Evolutionary conservation across 768 basidiomycete species (phyloP).

Genomic region (Cyclocybe cylindracea): DNA sequence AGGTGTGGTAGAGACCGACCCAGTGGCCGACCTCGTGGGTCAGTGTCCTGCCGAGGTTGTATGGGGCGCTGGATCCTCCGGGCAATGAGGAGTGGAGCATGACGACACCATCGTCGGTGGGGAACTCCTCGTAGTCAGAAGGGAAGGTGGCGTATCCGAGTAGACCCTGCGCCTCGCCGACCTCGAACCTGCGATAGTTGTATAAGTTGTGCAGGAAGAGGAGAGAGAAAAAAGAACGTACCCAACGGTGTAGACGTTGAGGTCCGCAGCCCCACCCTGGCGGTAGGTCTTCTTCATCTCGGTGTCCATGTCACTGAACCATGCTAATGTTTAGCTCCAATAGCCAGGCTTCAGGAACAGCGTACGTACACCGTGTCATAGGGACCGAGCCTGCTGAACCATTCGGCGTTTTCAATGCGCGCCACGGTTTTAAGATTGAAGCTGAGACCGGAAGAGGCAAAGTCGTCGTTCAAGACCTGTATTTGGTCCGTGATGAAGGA

Average conservation of each 20-base stretch:
- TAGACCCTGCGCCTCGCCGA: conserved; percentile 19
- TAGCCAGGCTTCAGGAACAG: not conserved
- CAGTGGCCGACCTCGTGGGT: conserved; percentile 42
- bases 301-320: conserved; percentile 2
- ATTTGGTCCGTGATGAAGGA: conserved; percentile 36
- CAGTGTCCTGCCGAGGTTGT: conserved; percentile 33
- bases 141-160: conserved; percentile 41
- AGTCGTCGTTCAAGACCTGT: conserved; percentile 40
- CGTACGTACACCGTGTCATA: conserved; percentile 5
- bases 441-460: conserved; percentile 29
- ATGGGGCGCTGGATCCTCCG: conserved; percentile 28
- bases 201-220: not conserved
- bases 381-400: conserved; percentile 30
- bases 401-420: conserved; percentile 36
- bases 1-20: conserved; percentile 42
- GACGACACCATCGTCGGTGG: conserved; percentile 38
- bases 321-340: not conserved
- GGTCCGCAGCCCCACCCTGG: conserved; percentile 8
- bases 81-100: conserved; percentile 32
- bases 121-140: conserved; percentile 21
- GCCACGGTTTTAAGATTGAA: conserved; percentile 33
- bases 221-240: conserved; percentile 1
- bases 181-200: conserved; percentile 16
- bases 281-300: conserved; percentile 17
- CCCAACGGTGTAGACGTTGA: conserved; percentile 24